A percentile compares a stretch with the other conserved stretches of the same genome.
These are phyloP conservation scores for Geoglossum cookeanum DNA, from an alignment of 2,329 filamentous ascomycete genomes.

Conservation along the genomic window DNA sequence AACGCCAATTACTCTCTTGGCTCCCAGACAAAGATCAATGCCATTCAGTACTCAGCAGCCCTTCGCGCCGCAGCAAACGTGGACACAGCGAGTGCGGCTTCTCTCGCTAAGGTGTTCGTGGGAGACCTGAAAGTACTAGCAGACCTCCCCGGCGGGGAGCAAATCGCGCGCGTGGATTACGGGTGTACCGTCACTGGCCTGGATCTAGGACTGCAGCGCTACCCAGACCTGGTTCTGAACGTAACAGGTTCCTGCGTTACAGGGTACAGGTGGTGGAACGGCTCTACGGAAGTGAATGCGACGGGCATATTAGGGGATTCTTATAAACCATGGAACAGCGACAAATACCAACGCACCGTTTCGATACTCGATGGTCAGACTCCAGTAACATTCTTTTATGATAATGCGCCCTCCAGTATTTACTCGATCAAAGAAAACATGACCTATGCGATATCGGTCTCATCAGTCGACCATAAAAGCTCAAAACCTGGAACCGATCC, in stretches of 20 bases:
- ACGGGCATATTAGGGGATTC: neutral
- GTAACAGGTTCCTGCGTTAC: slow-evolving; percentile 15
- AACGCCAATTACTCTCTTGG: too few species aligned
- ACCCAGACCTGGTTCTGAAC: slow-evolving; percentile 11
- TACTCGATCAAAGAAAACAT: neutral
- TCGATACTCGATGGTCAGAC: neutral
- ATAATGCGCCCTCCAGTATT: too few species aligned
- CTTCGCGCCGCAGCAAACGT: neutral
- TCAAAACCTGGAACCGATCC: slow-evolving; percentile 13
- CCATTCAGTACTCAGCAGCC: neutral
- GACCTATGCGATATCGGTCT: slow-evolving; percentile 1
- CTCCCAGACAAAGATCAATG: neutral
- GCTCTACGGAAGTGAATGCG: neutral
- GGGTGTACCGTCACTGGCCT: slow-evolving; percentile 12
- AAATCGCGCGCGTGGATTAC: slow-evolving; percentile 10
- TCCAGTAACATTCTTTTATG: neutral
- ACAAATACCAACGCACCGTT: too few species aligned
- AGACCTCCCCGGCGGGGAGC: neutral
- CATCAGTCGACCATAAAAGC: slow-evolving; percentile 14
- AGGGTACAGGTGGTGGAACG: slow-evolving; percentile 14
- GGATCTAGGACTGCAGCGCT: slow-evolving; percentile 16
- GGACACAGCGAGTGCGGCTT: neutral
- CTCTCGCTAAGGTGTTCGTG: neutral
- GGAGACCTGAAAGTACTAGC: too few species aligned
- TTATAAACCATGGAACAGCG: neutral